These are phyloP conservation scores for Fusarium sp. DNA, from an alignment of 2,329 filamentous ascomycete genomes.

Conservation along the genomic window DNA sequence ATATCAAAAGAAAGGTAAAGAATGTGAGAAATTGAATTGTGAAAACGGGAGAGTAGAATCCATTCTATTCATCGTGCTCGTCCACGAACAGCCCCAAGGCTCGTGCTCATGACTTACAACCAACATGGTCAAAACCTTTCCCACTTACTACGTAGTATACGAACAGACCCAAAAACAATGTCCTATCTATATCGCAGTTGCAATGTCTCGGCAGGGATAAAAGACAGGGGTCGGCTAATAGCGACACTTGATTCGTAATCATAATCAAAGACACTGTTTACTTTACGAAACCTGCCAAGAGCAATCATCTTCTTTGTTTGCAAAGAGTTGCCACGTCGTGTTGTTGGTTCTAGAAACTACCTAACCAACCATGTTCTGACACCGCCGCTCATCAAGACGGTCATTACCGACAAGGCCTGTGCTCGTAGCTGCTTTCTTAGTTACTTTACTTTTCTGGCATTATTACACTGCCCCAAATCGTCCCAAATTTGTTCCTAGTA, in stretches of 20 bases:
- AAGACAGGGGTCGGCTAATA: not conserved
- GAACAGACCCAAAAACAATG: not conserved
- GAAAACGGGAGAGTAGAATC: not conserved
- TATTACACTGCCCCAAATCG: constrained; percentile 9
- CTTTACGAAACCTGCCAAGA: not conserved
- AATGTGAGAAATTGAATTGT: not conserved
- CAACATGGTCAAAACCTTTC: not conserved
- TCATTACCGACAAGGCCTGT: not conserved
- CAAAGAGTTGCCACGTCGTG: not conserved
- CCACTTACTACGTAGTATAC: too few relatives aligned
- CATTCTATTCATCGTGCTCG: not conserved
- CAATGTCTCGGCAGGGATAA: constrained; percentile 2
- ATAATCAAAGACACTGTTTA: constrained; percentile 11
- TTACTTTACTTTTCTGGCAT: constrained; percentile 2
- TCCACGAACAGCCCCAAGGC: not conserved
- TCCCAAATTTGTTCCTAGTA: constrained; percentile 40
- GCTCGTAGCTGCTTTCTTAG: constrained; percentile 8
- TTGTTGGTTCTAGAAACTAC: not conserved
- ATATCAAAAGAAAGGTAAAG: not conserved
- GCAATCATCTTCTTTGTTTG: not conserved
- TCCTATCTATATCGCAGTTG: not conserved
- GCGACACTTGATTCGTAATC: not conserved
- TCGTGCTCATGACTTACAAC: not conserved
- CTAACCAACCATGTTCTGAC: constrained; percentile 3
- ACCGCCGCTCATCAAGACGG: constrained; percentile 3